Percentiles rank a stretch among this genome's conserved stretches.
phyloP scores from a whole-genome alignment of 1,139 yeast species.

The Suhomyces terraborum region DNA sequence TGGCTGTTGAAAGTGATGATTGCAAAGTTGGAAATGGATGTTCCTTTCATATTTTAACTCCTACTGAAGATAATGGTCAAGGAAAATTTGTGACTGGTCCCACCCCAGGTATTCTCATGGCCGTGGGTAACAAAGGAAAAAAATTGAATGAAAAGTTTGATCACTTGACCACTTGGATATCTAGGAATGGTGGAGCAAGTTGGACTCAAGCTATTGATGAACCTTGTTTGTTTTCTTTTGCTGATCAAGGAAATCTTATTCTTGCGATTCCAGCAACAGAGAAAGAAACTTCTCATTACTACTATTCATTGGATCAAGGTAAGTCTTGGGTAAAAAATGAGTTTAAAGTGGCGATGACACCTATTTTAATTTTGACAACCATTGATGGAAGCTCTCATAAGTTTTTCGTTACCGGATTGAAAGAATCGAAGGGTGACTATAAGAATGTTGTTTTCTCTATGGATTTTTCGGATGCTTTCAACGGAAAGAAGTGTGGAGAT shows the following conservation, averaged over 20 bases:
- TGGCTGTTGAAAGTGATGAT: conserved; percentile 49
- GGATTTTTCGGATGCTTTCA: conserved; percentile 64
- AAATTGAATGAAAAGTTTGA: conserved; percentile 24
- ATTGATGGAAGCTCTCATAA: conserved; percentile 74
- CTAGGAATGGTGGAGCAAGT: conserved; percentile 75
- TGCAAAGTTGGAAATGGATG: conserved; percentile 53
- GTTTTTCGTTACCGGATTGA: conserved; percentile 56
- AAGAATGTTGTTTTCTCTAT: conserved; percentile 44
- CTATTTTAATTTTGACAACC: conserved; percentile 55
- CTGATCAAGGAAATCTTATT: conserved; percentile 79
- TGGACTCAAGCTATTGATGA: conserved; percentile 64
- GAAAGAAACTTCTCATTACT: conserved; percentile 31
- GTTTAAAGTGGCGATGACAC: conserved; percentile 51
- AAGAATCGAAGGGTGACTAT: conserved; percentile 23
- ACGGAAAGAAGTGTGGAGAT: conserved; percentile 49
- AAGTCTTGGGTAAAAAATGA: conserved; percentile 56
- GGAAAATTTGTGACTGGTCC: conserved; percentile 62
- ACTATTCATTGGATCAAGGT: conserved; percentile 78
- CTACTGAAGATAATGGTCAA: conserved; percentile 54
- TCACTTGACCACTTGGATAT: conserved; percentile 55
- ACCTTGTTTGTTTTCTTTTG: conserved; percentile 63
- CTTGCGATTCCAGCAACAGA: conserved; percentile 53
- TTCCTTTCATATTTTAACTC: conserved; percentile 56
- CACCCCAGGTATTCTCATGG: conserved; percentile 73
- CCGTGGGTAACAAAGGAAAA: conserved; percentile 56